Percentiles rank a stretch among this genome's conserved stretches.
These are phyloP conservation scores for Biscogniauxia mediterranea DNA, from an alignment of 2,329 filamentous ascomycete genomes.

Conservation along the genomic window DNA sequence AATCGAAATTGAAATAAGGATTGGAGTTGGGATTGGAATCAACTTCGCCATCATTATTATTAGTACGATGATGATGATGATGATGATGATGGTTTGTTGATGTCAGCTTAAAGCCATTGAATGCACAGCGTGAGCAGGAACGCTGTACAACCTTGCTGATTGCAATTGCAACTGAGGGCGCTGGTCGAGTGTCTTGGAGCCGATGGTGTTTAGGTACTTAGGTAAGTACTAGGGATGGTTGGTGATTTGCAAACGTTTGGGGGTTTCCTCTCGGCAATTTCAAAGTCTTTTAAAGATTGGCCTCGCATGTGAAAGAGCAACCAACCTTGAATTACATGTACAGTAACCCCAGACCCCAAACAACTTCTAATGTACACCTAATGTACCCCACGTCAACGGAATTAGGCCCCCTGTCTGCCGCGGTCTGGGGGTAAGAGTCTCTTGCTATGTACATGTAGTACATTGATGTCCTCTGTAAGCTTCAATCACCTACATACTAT, in stretches of 20 bases:
- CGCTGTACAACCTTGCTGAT: no score
- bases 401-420: background rate
- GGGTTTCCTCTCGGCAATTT: background rate
- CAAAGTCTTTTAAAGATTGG: background rate
- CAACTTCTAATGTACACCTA: background rate
- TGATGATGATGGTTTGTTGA: background rate
- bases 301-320: background rate
- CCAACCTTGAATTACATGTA: no score
- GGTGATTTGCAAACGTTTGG: background rate
- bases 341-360: background rate
- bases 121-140: no score
- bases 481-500: no score
- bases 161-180: no score
- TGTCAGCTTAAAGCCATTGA: background rate
- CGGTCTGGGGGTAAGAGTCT: no score
- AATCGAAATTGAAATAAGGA: background rate
- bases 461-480: no score
- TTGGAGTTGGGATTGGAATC: background rate
- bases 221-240: background rate
- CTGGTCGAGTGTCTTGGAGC: no score
- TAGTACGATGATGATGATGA: background rate
- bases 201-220: no score
- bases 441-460: background rate
- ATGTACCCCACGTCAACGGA: background rate
- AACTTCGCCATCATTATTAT: background rate